Base-by-base conservation (phyloP, 2,329 filamentous ascomycete species). In the Aureobasidium sp. region DNA sequence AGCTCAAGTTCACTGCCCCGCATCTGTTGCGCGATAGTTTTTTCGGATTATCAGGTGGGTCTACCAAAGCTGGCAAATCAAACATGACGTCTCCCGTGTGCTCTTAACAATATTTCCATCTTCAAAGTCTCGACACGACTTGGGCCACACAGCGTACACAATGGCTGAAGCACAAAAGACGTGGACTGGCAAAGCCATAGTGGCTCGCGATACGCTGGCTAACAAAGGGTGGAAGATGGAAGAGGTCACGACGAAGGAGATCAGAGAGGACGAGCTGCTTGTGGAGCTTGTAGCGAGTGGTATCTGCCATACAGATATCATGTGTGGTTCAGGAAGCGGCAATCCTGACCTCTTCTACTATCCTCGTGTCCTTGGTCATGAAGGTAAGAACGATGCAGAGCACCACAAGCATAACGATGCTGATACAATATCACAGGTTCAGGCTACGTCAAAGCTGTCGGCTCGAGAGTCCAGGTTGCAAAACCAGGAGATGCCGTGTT, bases 271-370 rank as follows among this genome's bases (percentile, higher is more conserved):
- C 34, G 82, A 84, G 68, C 70, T 83, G 1, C 71, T 83, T 1
- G 77, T 84, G 3, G 78, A 81, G 46, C 79, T 84, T 63, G 73
- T 82, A 0, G 80, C 82, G 0, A 78, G 63, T 20, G 61, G 82
- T 0, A 77, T 84, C 55, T 84, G 82, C 64, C 82, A 84, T 63
- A 82, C 81, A 0, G 82, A 84, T 65, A 67, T 82, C 10, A 70
- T 78, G 32, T 76, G 81, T 57, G 79, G 77, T 2, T 73, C 76
- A 9, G 59, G 72, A 17, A 73, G 70, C 10, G 71, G 70, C 12
- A 70, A 68, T 10, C 66, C 71, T 1, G 70, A 71, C 2, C 72
- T 75, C 2, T 70, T 76, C 2, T 74, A 74, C 39, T 81, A 80
- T 64, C 79, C 79, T 0, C 69, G 74, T 29, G 75, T 84, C 1